phyloP scores from a whole-genome alignment of 2,329 filamentous ascomycete genomes.

The Fusarium denticulatum region DNA sequence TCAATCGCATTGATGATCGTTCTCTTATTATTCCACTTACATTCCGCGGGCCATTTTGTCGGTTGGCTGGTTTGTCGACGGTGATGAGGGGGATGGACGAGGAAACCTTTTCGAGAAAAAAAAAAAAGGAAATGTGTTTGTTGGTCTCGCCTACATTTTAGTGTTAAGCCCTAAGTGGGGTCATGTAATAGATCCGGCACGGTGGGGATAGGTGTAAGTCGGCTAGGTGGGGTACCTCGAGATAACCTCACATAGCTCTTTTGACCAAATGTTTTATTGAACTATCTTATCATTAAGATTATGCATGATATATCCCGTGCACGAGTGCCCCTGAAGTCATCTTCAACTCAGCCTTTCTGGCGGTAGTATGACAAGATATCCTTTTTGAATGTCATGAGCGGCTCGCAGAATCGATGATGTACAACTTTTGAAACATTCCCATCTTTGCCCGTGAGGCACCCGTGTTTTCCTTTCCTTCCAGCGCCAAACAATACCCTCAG shows the following conservation, averaged over 20 bases:
- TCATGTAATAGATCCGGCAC: too few relatives aligned
- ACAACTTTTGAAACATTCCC: constrained; percentile 24
- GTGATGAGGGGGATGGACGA: constrained; percentile 50
- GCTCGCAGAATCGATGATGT: constrained; percentile 6
- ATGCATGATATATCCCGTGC: background rate
- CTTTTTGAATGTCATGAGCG: constrained; percentile 13
- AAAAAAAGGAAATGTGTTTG: too few relatives aligned
- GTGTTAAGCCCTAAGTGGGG: too few relatives aligned
- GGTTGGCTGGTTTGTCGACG: constrained; percentile 52
- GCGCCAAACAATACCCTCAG: constrained; percentile 20
- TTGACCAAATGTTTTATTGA: background rate
- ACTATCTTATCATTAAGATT: background rate
- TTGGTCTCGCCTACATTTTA: too few relatives aligned
- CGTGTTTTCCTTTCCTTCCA: constrained; percentile 28
- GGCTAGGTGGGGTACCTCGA: too few relatives aligned
- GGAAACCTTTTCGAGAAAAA: constrained; percentile 31
- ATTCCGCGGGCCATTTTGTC: constrained; percentile 73
- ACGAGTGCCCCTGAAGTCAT: background rate
- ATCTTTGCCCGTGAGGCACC: constrained; percentile 32
- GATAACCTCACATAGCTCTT: too few relatives aligned
- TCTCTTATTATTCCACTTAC: constrained; percentile 53
- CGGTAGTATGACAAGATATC: background rate
- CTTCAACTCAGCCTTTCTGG: background rate
- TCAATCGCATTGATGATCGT: background rate
- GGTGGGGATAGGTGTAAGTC: too few relatives aligned